Percentiles rank a stretch among this genome's conserved stretches.
phyloP scores from a whole-genome alignment of 2,329 filamentous ascomycete genomes.

The Fusarium tupiense region DNA sequence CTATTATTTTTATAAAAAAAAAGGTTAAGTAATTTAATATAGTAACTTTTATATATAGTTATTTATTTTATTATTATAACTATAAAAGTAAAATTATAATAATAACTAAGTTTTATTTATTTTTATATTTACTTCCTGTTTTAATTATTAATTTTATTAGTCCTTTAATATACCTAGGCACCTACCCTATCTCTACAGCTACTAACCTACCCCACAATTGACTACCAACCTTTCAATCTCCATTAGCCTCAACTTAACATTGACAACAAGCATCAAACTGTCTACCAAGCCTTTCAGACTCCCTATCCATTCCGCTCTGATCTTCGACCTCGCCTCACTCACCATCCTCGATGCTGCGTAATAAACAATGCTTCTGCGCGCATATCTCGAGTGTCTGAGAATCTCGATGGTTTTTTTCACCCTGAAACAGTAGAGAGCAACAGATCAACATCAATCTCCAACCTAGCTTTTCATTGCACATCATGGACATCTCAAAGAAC shows the following conservation, averaged over 20 bases:
- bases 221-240: slow-evolving; percentile 28
- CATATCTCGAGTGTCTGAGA: neutral
- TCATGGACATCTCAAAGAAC: slow-evolving; percentile 23
- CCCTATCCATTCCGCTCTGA: neutral
- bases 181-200: slow-evolving; percentile 11
- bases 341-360: neutral
- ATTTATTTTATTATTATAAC: too few relatives aligned
- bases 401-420: slow-evolving; percentile 12
- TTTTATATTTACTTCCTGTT: too few relatives aligned
- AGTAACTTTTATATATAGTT: too few relatives aligned
- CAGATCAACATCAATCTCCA: neutral
- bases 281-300: neutral
- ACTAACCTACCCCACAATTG: slow-evolving; percentile 29
- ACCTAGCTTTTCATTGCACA: neutral
- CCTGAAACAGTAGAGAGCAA: slow-evolving; percentile 1
- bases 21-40: too few relatives aligned
- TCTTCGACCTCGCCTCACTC: neutral
- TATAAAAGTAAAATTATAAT: too few relatives aligned
- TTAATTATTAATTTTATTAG: too few relatives aligned
- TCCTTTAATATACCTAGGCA: too few relatives aligned
- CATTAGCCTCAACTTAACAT: slow-evolving; percentile 11
- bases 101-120: too few relatives aligned
- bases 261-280: neutral
- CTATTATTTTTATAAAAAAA: too few relatives aligned
- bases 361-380: slow-evolving; percentile 28